These are phyloP conservation scores for Puccinellia tenuiflora DNA, from an alignment of 176 grass and related monocot species.

Conservation along the genomic window DNA sequence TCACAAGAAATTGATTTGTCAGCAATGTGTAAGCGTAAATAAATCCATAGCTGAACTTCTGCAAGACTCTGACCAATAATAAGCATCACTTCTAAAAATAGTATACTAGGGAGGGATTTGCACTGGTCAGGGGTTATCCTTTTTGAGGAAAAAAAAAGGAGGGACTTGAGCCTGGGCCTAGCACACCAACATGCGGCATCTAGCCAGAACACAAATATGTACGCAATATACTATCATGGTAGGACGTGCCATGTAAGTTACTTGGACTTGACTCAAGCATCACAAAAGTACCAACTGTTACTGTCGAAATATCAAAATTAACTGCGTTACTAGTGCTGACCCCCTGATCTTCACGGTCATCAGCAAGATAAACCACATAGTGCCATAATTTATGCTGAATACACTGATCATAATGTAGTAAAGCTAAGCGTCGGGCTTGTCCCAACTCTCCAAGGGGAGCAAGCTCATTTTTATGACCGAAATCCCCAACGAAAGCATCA, in stretches of 20 bases:
- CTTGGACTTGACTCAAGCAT: not conserved
- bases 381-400: not conserved
- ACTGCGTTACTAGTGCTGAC: not conserved
- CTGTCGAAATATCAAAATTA: not conserved
- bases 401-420: not conserved
- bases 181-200: not conserved
- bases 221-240: not conserved
- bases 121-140: no score
- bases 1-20: not conserved
- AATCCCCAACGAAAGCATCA: not conserved
- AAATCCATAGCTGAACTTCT: not conserved
- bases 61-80: not conserved
- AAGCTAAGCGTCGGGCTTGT: not conserved
- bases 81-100: not conserved
- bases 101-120: no score
- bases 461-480: not conserved
- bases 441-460: not conserved
- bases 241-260: not conserved
- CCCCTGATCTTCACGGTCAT: not conserved
- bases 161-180: not conserved
- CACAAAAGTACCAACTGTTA: not conserved
- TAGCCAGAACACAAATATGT: not conserved
- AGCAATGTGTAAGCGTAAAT: not conserved
- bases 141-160: no score
- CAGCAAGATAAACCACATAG: not conserved